Percentiles rank a stretch among this genome's conserved stretches.
phyloP scores from a whole-genome alignment of 768 basidiomycete genomes.

The Steccherinum ochraceum region DNA sequence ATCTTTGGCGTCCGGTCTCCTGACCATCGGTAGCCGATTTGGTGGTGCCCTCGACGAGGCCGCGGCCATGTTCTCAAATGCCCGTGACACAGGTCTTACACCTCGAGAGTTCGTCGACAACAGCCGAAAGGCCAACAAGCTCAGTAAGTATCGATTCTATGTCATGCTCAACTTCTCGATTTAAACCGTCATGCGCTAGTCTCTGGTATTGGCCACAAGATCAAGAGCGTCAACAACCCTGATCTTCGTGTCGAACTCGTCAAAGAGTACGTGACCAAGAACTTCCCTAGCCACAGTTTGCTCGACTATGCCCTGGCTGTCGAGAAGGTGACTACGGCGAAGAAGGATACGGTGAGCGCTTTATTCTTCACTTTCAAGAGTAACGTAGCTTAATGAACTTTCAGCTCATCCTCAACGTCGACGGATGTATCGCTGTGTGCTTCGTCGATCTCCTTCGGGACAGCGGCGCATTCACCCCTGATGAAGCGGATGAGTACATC shows the following conservation, averaged over 20 bases:
- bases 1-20: conserved; percentile 89
- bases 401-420: conserved; percentile 91
- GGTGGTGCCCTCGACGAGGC: conserved; percentile 99
- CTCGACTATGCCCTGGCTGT: conserved; percentile 95
- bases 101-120: conserved; percentile 98
- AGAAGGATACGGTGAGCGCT: conserved; percentile 88
- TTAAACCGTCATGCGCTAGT: conserved; percentile 39
- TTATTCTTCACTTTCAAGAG: background rate
- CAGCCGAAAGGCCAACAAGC: conserved; percentile 88
- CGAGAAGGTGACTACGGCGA: conserved; percentile 94
- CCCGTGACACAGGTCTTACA: conserved; percentile 85
- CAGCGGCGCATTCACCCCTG: conserved; percentile 88
- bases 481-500: conserved; percentile 97
- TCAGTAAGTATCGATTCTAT: conserved; percentile 50
- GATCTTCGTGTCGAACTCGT: conserved; percentile 90
- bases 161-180: conserved; percentile 2
- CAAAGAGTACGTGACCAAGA: conserved; percentile 90
- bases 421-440: conserved; percentile 92
- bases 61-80: conserved; percentile 90
- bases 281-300: conserved; percentile 93
- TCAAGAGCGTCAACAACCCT: conserved; percentile 97
- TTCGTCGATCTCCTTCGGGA: conserved; percentile 93
- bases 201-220: conserved; percentile 99
- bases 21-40: conserved; percentile 97
- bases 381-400: conserved; percentile 1